These are phyloP conservation scores for Tricholoma flavovirens DNA, from an alignment of 768 basidiomycete genomes.

Conservation along the genomic window DNA sequence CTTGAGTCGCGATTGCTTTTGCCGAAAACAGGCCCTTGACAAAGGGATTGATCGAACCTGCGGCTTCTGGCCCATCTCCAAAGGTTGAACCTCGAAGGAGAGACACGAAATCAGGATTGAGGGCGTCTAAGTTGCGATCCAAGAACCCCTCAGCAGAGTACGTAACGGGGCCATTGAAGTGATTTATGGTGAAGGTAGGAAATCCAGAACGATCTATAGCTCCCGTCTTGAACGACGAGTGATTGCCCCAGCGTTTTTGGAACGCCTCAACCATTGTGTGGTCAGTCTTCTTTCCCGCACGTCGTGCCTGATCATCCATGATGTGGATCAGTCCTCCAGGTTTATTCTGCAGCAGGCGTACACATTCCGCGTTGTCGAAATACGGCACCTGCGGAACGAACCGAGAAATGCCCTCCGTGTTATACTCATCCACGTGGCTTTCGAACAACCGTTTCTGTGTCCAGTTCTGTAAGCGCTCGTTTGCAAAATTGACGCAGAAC, in stretches of 20 bases:
- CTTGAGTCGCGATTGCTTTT: slow-evolving; percentile 88
- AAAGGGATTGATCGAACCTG: slow-evolving; percentile 87
- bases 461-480: slow-evolving; percentile 85
- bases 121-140: slow-evolving; percentile 79
- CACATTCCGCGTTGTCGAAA: slow-evolving; percentile 88
- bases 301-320: slow-evolving; percentile 93
- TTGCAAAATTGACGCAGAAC: slow-evolving; percentile 94
- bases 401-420: slow-evolving; percentile 69
- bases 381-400: slow-evolving; percentile 68
- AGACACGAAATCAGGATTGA: slow-evolving; percentile 91
- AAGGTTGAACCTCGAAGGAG: slow-evolving; percentile 64
- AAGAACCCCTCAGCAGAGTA: slow-evolving; percentile 91
- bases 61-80: slow-evolving; percentile 52
- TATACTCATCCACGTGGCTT: slow-evolving; percentile 76
- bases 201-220: slow-evolving; percentile 68
- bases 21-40: slow-evolving; percentile 84
- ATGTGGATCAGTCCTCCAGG: slow-evolving; percentile 94
- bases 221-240: slow-evolving; percentile 85
- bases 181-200: slow-evolving; percentile 86
- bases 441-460: slow-evolving; percentile 78
- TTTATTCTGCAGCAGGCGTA: slow-evolving; percentile 77
- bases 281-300: slow-evolving; percentile 86
- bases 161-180: slow-evolving; percentile 86
- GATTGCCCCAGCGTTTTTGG: slow-evolving; percentile 90
- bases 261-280: slow-evolving; percentile 94